Evolutionary conservation across 495 filamentous ascomycete species (phyloP), one percentile per base, ranked within the genome.

Genomic region (Chaetomium fimeti): DNA sequence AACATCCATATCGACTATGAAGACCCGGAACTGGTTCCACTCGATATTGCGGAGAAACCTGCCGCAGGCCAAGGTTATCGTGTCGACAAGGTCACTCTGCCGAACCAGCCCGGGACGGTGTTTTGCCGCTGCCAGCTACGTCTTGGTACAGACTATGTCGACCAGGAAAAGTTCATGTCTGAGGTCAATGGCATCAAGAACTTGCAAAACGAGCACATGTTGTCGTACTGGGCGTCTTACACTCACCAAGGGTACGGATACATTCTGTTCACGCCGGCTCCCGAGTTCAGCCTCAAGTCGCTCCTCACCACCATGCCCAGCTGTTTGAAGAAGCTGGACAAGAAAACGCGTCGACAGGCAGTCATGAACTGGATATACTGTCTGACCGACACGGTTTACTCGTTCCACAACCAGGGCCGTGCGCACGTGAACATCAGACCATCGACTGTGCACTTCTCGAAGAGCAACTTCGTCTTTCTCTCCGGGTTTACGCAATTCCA

Each of bases 301-400:
- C 92, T 96, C 75, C 78, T 97, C 48, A 84, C 87, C 15, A 88
- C 88, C 47, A 79, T 81, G 22, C 89, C 89, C 3, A 75, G 79
- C 49, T 76, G 77, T 6, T 85, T 92, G 77, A 92, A 93, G 71
- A 82, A 82, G 3, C 77, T 96, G 3, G 71, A 86, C 3, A 96
- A 95, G 71, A 79, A 85, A 61, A 82, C 85, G n/a, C 85, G 90
- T 29, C 84, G 89, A 32, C 76, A 81, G 36, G 79, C 88, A 3
- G 74, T 96, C 18, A 80, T 96, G 69, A 87, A 89, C 67, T 97
- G 93, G 93, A 85, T 93, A 47, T 91, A 92, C 74, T 97, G 93
- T 71, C 82, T 98, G 2, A 82, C 85, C 0, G 89, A 92, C 66
- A 90, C 88, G 12, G 71, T 96, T 25, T 86, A 88, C 51, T 91